A percentile compares a stretch with the other conserved stretches of the same genome.
These are phyloP conservation scores for Pseudogymnoascus sp. DNA, from an alignment of 2,329 filamentous ascomycete genomes.

Conservation along the genomic window DNA sequence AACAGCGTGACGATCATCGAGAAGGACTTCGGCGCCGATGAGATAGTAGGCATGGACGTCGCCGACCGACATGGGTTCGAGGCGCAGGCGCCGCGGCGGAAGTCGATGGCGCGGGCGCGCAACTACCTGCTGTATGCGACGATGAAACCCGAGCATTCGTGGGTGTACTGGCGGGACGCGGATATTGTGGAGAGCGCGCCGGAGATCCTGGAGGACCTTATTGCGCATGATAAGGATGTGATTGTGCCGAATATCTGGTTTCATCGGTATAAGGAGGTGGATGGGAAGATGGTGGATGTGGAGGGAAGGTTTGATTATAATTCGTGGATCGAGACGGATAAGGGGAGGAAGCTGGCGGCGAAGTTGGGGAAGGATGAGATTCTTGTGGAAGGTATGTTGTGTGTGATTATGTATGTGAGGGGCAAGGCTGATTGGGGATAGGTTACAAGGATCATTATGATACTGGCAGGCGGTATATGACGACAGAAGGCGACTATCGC, in stretches of 20 bases:
- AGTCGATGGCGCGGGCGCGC: constrained; percentile 80
- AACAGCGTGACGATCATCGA: constrained; percentile 77
- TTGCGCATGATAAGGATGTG: constrained; percentile 87
- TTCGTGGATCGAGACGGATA: constrained; percentile 92
- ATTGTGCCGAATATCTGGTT: constrained; percentile 98
- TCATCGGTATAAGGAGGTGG: constrained; percentile 62
- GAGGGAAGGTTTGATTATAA: constrained; percentile 99
- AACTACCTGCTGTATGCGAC: constrained; percentile 85
- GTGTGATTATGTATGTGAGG: background rate
- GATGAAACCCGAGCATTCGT: constrained; percentile 88
- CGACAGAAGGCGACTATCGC: constrained; percentile 83
- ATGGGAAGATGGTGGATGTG: constrained; percentile 70
- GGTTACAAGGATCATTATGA: constrained; percentile 82
- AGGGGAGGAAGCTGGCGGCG: constrained; percentile 67
- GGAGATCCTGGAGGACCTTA: constrained; percentile 88
- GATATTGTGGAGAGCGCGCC: constrained; percentile 89
- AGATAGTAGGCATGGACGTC: constrained; percentile 59
- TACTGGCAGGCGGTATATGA: constrained; percentile 86
- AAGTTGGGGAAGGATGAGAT: constrained; percentile 73
- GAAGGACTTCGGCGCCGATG: constrained; percentile 71
- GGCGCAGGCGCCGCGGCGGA: constrained; percentile 83
- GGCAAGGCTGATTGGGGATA: constrained; percentile 32
- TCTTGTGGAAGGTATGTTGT: constrained; percentile 62
- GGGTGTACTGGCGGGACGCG: constrained; percentile 98
- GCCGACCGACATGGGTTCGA: constrained; percentile 78